These are phyloP conservation scores for Starmerella riodocensis DNA, from an alignment of 805 yeast genomes.

Conservation along the genomic window DNA sequence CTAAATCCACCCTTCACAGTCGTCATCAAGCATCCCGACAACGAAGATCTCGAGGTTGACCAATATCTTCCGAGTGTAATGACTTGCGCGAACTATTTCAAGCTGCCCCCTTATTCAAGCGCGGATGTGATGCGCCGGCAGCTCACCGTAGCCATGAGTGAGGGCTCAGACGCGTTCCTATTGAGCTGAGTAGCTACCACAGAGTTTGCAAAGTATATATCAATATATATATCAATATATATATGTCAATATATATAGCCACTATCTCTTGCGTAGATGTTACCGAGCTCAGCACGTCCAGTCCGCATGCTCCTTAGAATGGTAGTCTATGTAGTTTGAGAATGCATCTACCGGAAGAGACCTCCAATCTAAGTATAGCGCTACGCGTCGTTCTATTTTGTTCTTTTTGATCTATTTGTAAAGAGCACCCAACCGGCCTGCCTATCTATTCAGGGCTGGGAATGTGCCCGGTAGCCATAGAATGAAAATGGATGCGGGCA, in stretches of 20 bases:
- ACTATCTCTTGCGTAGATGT: too few relatives aligned
- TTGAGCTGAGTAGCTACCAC: constrained; percentile 38
- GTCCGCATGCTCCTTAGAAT: too few relatives aligned
- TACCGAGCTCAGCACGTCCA: neutral
- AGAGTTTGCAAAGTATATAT: neutral
- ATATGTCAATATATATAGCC: too few relatives aligned
- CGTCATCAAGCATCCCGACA: constrained; percentile 63
- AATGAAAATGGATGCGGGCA: neutral
- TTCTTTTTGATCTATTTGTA: too few relatives aligned
- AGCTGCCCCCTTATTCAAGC: constrained; percentile 68
- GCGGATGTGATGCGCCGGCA: constrained; percentile 46
- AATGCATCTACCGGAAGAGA: too few relatives aligned
- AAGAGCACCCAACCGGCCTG: too few relatives aligned
- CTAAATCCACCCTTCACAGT: constrained; percentile 75
- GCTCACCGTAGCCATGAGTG: constrained; percentile 58
- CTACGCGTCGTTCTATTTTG: too few relatives aligned
- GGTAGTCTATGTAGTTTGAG: too few relatives aligned
- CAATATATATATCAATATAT: neutral
- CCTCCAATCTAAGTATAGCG: too few relatives aligned
- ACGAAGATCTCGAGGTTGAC: constrained; percentile 45
- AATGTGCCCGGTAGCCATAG: neutral
- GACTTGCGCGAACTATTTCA: constrained; percentile 94
- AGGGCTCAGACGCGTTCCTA: constrained; percentile 80
- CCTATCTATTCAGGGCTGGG: too few relatives aligned
- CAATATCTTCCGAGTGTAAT: constrained; percentile 88